Evolutionary conservation across 1,139 yeast species (phyloP).

Genomic region (Yamadazyma conglobata): DNA sequence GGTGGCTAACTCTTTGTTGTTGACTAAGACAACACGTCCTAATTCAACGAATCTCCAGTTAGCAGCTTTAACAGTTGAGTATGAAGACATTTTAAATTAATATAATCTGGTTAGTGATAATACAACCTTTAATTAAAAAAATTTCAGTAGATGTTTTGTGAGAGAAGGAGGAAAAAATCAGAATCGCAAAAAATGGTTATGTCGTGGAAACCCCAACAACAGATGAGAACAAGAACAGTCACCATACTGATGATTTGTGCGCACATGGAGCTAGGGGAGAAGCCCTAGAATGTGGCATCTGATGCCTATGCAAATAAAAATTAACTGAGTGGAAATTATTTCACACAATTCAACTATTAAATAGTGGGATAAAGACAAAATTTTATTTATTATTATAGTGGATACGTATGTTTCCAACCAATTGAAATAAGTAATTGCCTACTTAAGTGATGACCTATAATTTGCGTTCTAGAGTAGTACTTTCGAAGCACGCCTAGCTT

Average conservation of each 20-base stretch:
- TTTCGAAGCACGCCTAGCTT: constrained; percentile 50
- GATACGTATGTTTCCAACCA: constrained; percentile 1
- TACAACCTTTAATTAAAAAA: constrained; percentile 13
- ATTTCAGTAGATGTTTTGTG: constrained; percentile 13
- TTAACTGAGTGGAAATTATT: too few species aligned
- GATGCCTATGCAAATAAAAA: too few species aligned
- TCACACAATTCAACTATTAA: too few species aligned
- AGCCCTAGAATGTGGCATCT: too few species aligned
- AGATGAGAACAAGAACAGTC: constrained; percentile 1
- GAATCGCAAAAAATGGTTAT: constrained; percentile 5
- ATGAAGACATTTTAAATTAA: constrained; percentile 31
- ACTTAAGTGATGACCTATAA: constrained; percentile 49
- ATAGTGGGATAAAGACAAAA: background rate
- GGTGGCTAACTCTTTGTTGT: constrained; percentile 82
- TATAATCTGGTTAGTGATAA: constrained; percentile 9
- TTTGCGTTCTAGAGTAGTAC: constrained; percentile 49
- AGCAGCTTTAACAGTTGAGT: constrained; percentile 85
- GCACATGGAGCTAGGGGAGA: constrained; percentile 4
- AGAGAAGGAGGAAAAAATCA: constrained; percentile 7
- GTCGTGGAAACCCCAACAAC: too few species aligned
- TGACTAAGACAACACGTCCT: constrained; percentile 96
- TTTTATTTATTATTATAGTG: too few species aligned
- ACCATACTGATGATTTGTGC: too few species aligned
- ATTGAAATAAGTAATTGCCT: too few species aligned
- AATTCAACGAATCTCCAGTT: constrained; percentile 99